Evolutionary conservation across 805 yeast genomes (phyloP), one percentile per base, ranked within the genome.

Genomic region (Hanseniaspora hatyaiensis): DNA sequence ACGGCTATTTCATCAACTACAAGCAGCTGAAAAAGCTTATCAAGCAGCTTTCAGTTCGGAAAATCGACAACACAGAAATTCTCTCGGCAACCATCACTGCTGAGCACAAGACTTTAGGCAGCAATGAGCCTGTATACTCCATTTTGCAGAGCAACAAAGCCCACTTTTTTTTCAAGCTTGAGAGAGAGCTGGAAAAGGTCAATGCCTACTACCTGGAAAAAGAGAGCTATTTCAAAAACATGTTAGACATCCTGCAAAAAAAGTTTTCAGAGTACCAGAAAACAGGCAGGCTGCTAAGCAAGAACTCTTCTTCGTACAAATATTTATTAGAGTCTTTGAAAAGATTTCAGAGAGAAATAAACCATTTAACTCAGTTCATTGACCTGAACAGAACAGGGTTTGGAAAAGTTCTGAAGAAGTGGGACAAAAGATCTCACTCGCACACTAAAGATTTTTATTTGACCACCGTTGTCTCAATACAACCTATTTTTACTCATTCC

Each of bases 401-500:
- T 64, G 80, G 94, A 19, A 92, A 92, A 65, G 96, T 86, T 24
- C 74, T 92, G 57, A 92, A 92, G 63, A 92, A 92, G 66, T 92
- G 98, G 98, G 98, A 92, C 65, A 92, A 92, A 64, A 71, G 96
- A 52, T 86, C 96, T 19, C 87, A 89, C 58, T 84, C 95, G 2
- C 94, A 85, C 55, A 87, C 96, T 6, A 87, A 88, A 59, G 98
- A 92, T 60, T 70, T 92, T 44, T 92, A 88, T 60, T 71, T 92
- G 41, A 78, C 86, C 26, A 82, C 96, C 0, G 96, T 96, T 0
- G 95, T 92, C 12, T 86, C 85, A 52, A 95, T 92, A 5, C 98
- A 92, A 63, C 97, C 98, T 0, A 94, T 89, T 11, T 92, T 92
- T 66, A 94, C 92, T 58, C 76, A 94, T 52, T 41, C 39, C 8